Evolutionary conservation across 2,329 filamentous ascomycete genomes (phyloP).

Genomic region (Coniochaeta pulveracea): DNA sequence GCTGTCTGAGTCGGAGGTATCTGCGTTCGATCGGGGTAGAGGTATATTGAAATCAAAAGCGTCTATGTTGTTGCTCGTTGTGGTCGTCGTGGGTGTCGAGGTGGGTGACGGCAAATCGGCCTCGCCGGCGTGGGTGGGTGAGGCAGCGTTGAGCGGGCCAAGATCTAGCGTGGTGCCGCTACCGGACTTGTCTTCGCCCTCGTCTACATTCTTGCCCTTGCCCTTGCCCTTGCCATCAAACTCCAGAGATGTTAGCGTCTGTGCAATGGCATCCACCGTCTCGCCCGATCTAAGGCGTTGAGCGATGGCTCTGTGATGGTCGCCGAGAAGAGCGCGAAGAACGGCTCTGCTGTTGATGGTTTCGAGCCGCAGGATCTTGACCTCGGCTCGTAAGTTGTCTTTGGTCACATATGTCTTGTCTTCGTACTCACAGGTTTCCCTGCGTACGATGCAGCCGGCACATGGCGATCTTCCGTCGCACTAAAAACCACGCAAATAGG

Average conservation of each 20-base stretch:
- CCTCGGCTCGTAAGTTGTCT: neutral
- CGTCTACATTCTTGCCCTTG: neutral
- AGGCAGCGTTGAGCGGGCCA: neutral
- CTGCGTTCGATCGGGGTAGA: neutral
- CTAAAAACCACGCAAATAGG: too few species aligned
- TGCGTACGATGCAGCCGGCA: neutral
- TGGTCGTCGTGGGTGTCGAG: neutral
- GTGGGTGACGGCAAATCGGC: too few species aligned
- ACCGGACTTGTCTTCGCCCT: neutral
- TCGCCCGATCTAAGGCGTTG: constrained; percentile 1
- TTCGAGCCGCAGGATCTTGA: neutral
- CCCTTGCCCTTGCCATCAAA: neutral
- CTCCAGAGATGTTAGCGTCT: neutral
- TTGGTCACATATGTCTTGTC: neutral
- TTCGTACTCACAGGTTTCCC: neutral
- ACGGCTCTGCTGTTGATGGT: neutral
- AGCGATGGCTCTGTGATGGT: neutral
- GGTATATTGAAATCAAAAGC: neutral
- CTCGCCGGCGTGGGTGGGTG: neutral
- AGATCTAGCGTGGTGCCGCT: neutral
- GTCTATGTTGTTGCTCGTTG: neutral
- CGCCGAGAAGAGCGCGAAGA: neutral
- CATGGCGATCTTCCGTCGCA: constrained; percentile 2
- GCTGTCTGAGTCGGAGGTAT: too few species aligned
- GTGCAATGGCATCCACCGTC: neutral